Base-by-base conservation (phyloP, 345 rosid genomes). In the Leavenworthia alabamica region DNA sequence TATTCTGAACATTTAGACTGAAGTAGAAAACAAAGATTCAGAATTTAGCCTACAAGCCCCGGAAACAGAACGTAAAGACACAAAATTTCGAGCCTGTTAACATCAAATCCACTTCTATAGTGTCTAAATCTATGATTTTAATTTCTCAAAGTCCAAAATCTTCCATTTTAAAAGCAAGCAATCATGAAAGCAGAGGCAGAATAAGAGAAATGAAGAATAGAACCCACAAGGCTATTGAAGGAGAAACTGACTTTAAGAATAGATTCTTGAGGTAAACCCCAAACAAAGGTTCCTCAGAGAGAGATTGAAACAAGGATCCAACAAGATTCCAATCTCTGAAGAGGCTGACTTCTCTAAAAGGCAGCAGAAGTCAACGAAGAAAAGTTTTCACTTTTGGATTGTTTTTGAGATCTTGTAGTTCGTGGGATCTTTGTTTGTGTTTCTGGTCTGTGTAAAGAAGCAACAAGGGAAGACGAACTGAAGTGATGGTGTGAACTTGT, bases 401-500 rank as follows among this genome's bases (percentile, higher is more conserved):
- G 42, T 33, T 35, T 15, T 53, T 11, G 31, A 54, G 35, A 37
- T 36, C 1, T 56, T 64, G 45, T 23, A 54, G 46, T 11, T 20
- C 32, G 44, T 32, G 32, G 13, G 46, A 64, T 65, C 62, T 66
- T 55, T 48, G 33, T 32, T 35, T 20, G 39, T 54, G n/a, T 22
- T 22, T 4, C 31, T 10, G 29, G 60, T 54, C 44, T 54, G 4
- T 22, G 42, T 16, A 31, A 13, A 45, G 46, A 33, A 33, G 16
- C 29, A 27, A 8, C 63, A 28, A 67, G 24, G 9, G 64, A 56
- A 46, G 56, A 66, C 33, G 32, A 37, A 56, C 26, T 56, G 57
- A 67, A 67, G 70, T 65, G 55, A 54, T 65, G 55, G 62, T 65
- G 62, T 62, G 52, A n/a, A n/a, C 68, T 52, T 26, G 5, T 14